phyloP scores from a whole-genome alignment of 148 eudicot species.

The Arctostaphylos glauca region DNA sequence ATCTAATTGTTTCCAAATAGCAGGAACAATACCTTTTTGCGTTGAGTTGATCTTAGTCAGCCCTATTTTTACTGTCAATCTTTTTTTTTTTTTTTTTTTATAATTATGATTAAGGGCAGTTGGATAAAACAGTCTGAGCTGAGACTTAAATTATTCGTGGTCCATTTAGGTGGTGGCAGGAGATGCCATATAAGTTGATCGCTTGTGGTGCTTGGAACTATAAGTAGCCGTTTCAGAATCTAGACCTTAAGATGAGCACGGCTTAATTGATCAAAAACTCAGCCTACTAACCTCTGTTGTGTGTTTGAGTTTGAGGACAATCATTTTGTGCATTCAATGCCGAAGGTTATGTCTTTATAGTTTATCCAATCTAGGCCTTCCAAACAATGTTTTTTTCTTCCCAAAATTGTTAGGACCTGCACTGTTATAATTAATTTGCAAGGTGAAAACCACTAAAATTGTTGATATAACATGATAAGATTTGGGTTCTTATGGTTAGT shows the following conservation, averaged over 20 bases:
- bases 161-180: background rate
- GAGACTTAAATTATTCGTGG: background rate
- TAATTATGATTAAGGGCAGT: too few relatives aligned
- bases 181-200: background rate
- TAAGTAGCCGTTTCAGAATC: background rate
- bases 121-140: background rate
- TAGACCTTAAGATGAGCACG: background rate
- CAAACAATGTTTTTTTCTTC: background rate
- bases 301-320: background rate
- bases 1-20: background rate
- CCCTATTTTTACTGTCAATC: background rate
- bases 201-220: background rate
- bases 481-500: background rate
- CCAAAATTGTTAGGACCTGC: background rate
- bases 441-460: background rate
- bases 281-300: background rate
- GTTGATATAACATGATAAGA: background rate
- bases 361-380: background rate
- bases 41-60: background rate
- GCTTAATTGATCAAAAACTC: background rate
- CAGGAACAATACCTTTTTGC: background rate
- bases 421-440: background rate
- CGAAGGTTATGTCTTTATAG: background rate
- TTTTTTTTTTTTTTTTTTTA: background rate
- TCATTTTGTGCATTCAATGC: background rate